Conservation (phyloP, 768 basidiomycete genomes). For the Infundibulicybe gibba region DNA sequence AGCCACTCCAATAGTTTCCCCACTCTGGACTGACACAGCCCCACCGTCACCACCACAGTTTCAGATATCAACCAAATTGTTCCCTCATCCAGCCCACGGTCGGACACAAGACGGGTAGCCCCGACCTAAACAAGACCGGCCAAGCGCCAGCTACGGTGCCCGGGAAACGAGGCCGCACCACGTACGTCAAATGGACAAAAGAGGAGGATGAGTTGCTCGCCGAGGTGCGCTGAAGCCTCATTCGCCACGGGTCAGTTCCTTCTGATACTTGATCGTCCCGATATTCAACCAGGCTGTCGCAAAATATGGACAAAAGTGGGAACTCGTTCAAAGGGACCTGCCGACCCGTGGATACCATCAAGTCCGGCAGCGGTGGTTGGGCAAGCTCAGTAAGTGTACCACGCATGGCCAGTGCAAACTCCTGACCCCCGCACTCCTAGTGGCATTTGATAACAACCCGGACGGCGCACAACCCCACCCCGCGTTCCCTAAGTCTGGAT, state of each 20-base stretch:
- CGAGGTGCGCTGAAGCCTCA: conserved; percentile 19
- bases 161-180: conserved; percentile 29
- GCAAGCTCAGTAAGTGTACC: conserved; percentile 27
- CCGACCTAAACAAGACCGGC: too few species aligned
- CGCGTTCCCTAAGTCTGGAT: conserved; percentile 13
- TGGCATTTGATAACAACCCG: conserved; percentile 32
- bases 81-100: too few species aligned
- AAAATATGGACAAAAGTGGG: conserved; percentile 24
- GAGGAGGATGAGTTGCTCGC: conserved; percentile 37
- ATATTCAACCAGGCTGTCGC: conserved; percentile 2
- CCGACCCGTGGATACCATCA: conserved; percentile 31
- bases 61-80: too few species aligned
- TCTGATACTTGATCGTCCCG: not conserved
- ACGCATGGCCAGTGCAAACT: too few species aligned
- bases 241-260: not conserved
- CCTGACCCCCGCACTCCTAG: conserved; percentile 7
- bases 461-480: conserved; percentile 29
- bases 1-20: too few species aligned
- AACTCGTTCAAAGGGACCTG: conserved; percentile 35
- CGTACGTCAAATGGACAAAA: conserved; percentile 39
- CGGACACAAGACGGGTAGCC: too few species aligned
- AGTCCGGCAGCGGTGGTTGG: conserved; percentile 38
- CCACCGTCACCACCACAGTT: too few species aligned
- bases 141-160: too few species aligned
- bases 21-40: too few species aligned